Evolutionary conservation across 441 rosid genomes (phyloP), one percentile per base, ranked within the genome.

Genomic region (Gossypium aridum): DNA sequence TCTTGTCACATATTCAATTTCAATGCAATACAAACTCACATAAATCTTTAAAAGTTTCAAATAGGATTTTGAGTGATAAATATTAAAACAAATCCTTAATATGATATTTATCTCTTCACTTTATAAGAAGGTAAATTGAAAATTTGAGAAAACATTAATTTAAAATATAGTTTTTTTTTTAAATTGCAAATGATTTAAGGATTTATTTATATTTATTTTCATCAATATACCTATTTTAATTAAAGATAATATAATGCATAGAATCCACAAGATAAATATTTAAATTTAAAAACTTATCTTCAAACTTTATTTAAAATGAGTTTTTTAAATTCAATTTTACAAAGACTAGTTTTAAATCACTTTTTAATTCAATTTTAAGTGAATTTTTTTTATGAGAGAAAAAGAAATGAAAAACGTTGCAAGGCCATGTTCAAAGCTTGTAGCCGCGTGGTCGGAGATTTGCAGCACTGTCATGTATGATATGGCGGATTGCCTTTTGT

Each of bases 401-500:
- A 12, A 49, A 3, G 5, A 49, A 49, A 14, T 49, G 1, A 49
- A 49, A 49, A 49, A 49, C 4, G 16, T 49, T 0, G 5, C 5
- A 34, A 34, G 43, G 54, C 5, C 16, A 7, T 7, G 1, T n/a
- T 1, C 57, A 53, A 53, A 53, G 57, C 20, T 16, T 17, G 20
- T 13, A 49, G 54, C 57, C 7, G 17, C 22, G 57, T n/a, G 8
- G 57, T 7, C 57, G 16, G 20, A 14, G 5, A 76, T 67, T 19
- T 82, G 87, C 65, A n/a, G 55, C 0, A n/a, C 17, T 0, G 37
- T 85, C 9, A 64, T 77, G 5, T 81, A 31, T 3, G 62, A 76
- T 53, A 83, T 87, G 90, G 14, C 66, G 2, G 81, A 79, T 26
- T 85, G 91, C 56, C 0, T 81, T 4, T 43, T 77, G 4, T 82